Base-by-base conservation (phyloP, 176 grass and related monocot species). In the Triticum dicoccoides region DNA sequence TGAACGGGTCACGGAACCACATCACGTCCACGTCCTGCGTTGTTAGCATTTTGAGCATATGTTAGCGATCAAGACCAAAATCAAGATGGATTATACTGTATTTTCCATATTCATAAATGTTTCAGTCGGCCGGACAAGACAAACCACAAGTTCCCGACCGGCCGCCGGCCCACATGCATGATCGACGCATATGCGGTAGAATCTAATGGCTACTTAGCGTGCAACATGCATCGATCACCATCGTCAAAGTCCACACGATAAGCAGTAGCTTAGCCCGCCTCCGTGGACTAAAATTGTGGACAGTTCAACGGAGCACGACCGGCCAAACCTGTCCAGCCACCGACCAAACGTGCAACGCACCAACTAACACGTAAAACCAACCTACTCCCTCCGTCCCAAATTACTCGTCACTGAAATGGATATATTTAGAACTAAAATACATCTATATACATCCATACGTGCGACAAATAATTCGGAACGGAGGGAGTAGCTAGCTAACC, bases 1-100 rank as follows among this genome's bases (percentile, higher is more conserved):
- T 80, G 68, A 99, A 91, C 14, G 97, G 97, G 72, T 99, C 92
- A 0, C 97, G 85, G 87, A 99, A 99, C 97, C 97, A 99, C 89
- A 99, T 80, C 59, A 99, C 84, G 83, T 99, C 97, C 1, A 96
- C 92, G 83, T 99, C 97, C 97, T 96, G 29, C 29, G 1, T 29
- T 1, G 29, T 29, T 29, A 29, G 29, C 29, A 29, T 0, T 29
- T 29, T 29, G 29, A 34, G 35, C 17, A 5, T 11, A 15, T 11
- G 1, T 34, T 69, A 18, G 42, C 42, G 42, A 45, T 11, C 9
- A 44, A 44, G 42, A 44, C 3, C 42, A 44, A 44, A 9, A 44
- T 2, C 42, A 2, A 45, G 42, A 11, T 45, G 10, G 11, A 45
- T 11, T 44, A 44, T 45, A 12, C 42, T 52, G 34, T 51, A 33